Percentiles rank a stretch among this genome's conserved stretches.
Evolutionary conservation across 495 filamentous ascomycete genomes (phyloP).

Genomic region (Hypoxylon cercidicola): DNA sequence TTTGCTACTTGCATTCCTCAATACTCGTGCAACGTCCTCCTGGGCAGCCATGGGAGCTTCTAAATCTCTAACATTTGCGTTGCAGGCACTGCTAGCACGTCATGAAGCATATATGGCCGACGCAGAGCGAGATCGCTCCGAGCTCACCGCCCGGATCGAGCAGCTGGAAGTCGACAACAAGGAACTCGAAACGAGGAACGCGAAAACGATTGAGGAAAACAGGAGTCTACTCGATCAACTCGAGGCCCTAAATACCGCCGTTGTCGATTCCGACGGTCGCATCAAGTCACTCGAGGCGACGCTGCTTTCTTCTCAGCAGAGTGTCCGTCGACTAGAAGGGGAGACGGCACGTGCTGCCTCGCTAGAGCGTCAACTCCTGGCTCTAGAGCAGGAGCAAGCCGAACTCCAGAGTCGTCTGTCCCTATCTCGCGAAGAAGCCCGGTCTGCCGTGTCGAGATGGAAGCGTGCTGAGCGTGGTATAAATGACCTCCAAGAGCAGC

Average conservation of each 20-base stretch:
- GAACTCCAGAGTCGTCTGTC: conserved; percentile 72
- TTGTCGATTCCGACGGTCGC: conserved; percentile 78
- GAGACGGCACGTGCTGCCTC: conserved; percentile 78
- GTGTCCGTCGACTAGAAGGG: conserved; percentile 75
- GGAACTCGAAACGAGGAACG: conserved; percentile 77
- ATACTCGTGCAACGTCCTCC: conserved; percentile 5
- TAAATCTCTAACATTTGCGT: conserved; percentile 69
- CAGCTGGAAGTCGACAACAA: conserved; percentile 80
- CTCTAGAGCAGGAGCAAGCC: conserved; percentile 83
- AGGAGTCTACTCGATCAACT: conserved; percentile 79
- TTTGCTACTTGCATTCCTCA: conserved; percentile 21
- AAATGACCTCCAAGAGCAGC: conserved; percentile 79
- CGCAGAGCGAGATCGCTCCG: conserved; percentile 80
- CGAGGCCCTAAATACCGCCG: conserved; percentile 78
- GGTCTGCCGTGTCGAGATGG: conserved; percentile 82
- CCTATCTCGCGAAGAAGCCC: conserved; percentile 73
- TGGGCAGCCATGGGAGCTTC: conserved; percentile 48
- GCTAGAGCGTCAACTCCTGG: conserved; percentile 79
- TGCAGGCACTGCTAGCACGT: conserved; percentile 88
- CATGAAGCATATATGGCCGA: conserved; percentile 94
- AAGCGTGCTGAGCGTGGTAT: conserved; percentile 81
- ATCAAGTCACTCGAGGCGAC: conserved; percentile 76
- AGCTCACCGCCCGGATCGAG: conserved; percentile 75
- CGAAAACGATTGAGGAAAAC: conserved; percentile 80
- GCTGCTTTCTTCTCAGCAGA: conserved; percentile 77